Conservation (phyloP, 495 filamentous ascomycete genomes). For the Venustampulla echinocandica region DNA sequence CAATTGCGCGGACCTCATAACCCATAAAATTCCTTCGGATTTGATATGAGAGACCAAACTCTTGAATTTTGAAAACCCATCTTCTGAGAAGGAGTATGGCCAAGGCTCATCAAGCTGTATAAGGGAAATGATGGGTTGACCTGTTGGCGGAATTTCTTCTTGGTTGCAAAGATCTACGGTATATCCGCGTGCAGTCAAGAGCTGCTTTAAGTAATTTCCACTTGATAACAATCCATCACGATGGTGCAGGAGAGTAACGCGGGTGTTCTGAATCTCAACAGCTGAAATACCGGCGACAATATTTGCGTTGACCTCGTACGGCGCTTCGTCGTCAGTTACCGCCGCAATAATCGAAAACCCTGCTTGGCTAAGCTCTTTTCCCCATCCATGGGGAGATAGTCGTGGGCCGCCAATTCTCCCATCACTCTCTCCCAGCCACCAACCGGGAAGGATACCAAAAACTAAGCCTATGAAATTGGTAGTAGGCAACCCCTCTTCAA, state of each 20-base stretch:
- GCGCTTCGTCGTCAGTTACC: constrained; percentile 10
- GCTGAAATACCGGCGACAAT: too few relatives aligned
- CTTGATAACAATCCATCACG: too few relatives aligned
- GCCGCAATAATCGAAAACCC: constrained; percentile 5
- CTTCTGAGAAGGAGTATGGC: constrained; percentile 3
- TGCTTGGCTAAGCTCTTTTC: not conserved
- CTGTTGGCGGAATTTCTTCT: too few relatives aligned
- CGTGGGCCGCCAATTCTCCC: constrained; percentile 24
- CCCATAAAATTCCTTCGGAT: constrained; percentile 29
- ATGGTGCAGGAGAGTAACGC: too few relatives aligned
- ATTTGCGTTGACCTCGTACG: constrained; percentile 18
- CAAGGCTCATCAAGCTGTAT: too few relatives aligned
- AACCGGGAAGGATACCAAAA: constrained; percentile 38
- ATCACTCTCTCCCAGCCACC: constrained; percentile 39
- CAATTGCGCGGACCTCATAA: constrained; percentile 30
- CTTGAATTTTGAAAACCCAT: constrained; percentile 19
- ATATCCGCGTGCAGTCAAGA: too few relatives aligned
- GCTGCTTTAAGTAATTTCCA: too few relatives aligned
- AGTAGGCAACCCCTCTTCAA: constrained; percentile 31
- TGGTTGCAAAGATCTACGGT: too few relatives aligned
- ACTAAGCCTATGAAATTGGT: constrained; percentile 22
- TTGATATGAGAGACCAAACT: constrained; percentile 3
- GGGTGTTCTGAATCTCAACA: too few relatives aligned
- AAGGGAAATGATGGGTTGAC: too few relatives aligned
- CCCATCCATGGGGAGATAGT: constrained; percentile 10